Conservation (phyloP, 2,329 filamentous ascomycete genomes). For the Bipolaris oryzae region DNA sequence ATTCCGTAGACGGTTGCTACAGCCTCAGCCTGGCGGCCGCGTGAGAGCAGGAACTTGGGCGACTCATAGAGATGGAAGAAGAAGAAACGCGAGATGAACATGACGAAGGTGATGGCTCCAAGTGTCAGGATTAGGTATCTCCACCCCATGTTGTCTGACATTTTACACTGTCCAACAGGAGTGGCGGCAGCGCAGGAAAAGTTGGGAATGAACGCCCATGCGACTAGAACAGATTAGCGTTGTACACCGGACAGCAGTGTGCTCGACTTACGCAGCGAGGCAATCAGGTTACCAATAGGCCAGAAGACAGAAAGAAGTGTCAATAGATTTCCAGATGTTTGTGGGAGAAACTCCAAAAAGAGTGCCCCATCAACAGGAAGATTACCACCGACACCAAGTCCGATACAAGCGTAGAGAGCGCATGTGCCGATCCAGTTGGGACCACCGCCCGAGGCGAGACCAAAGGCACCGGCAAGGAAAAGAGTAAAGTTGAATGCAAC, state of each 20-base stretch:
- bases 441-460: constrained; percentile 70
- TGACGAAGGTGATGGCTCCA: constrained; percentile 72
- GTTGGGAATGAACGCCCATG: constrained; percentile 76
- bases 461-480: constrained; percentile 75
- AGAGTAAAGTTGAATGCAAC: constrained; percentile 83
- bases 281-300: constrained; percentile 79
- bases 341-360: constrained; percentile 83
- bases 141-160: constrained; percentile 72
- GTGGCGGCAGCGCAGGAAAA: constrained; percentile 58
- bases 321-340: constrained; percentile 72
- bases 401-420: constrained; percentile 51
- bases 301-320: constrained; percentile 87
- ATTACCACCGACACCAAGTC: constrained; percentile 64
- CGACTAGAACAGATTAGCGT: constrained; percentile 54
- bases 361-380: constrained; percentile 79
- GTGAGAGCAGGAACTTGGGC: constrained; percentile 79
- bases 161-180: constrained; percentile 47
- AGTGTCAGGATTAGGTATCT: constrained; percentile 74
- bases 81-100: constrained; percentile 81
- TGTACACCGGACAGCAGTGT: too few species aligned
- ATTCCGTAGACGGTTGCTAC: constrained; percentile 81
- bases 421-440: constrained; percentile 65
- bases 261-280: constrained; percentile 44
- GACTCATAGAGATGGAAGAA: constrained; percentile 84
- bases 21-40: constrained; percentile 77